Conservation (phyloP, 2,329 filamentous ascomycete species). For the Neoarthrinium moseri region DNA sequence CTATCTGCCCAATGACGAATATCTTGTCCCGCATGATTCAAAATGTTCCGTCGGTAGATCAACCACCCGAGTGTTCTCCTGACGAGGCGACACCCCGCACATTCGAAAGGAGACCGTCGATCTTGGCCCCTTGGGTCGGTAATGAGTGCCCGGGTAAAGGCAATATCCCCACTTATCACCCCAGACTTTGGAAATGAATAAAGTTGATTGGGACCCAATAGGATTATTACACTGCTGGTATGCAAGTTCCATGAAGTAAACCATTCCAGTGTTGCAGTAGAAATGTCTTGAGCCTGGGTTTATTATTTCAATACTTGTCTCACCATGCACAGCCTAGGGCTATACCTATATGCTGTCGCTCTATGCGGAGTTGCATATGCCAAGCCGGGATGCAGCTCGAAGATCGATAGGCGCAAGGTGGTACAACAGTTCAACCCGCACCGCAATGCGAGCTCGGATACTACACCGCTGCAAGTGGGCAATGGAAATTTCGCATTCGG, state of each 20-base stretch:
- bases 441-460: conserved; percentile 44
- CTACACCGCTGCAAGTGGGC: conserved; percentile 51
- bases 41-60: conserved; percentile 16
- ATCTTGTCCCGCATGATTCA: no score
- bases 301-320: neutral
- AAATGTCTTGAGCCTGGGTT: neutral
- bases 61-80: conserved; percentile 16
- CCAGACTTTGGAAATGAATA: conserved; percentile 3
- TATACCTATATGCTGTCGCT: conserved; percentile 8
- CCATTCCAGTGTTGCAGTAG: no score
- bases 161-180: conserved; percentile 11
- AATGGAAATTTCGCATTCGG: conserved; percentile 50
- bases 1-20: no score
- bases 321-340: conserved; percentile 10
- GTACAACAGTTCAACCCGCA: conserved; percentile 43
- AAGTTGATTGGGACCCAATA: neutral
- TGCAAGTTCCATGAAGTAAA: no score
- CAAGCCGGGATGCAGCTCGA: neutral
- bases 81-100: conserved; percentile 21
- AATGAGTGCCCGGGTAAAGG: conserved; percentile 16
- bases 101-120: conserved; percentile 10
- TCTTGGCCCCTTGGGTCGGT: conserved; percentile 13
- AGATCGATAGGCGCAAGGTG: conserved; percentile 30
- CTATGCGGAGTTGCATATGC: conserved; percentile 10
- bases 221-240: neutral